These are phyloP conservation scores for Thelonectria rubi DNA, from an alignment of 2,329 filamentous ascomycete species.

Conservation along the genomic window DNA sequence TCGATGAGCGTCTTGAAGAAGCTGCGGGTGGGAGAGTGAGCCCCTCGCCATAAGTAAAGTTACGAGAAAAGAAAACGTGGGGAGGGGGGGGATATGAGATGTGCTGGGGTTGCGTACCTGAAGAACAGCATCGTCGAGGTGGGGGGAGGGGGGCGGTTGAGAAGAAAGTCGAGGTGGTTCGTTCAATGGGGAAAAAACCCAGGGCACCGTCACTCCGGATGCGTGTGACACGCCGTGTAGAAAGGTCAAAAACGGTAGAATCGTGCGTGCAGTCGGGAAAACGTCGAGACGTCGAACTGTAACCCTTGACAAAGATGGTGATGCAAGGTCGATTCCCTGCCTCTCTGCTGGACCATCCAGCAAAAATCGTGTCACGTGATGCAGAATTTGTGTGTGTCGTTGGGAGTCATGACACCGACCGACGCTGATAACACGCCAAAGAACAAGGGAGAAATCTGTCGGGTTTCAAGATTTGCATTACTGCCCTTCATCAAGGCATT, in stretches of 20 bases:
- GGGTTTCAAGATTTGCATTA: too few species aligned
- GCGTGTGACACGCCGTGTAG: neutral
- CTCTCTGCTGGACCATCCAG: neutral
- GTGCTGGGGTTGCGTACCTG: constrained; percentile 44
- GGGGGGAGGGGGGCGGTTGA: constrained; percentile 12
- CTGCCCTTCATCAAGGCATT: too few species aligned
- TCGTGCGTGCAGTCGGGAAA: neutral
- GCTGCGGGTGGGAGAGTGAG: constrained; percentile 59
- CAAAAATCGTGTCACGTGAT: neutral
- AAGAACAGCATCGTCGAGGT: constrained; percentile 55
- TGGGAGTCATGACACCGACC: neutral
- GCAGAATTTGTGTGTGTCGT: neutral
- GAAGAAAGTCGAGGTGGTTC: constrained; percentile 5
- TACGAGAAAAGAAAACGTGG: too few species aligned
- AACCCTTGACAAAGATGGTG: neutral
- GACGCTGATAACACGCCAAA: neutral
- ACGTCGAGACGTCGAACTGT: neutral
- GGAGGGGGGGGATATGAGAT: too few species aligned
- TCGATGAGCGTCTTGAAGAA: constrained; percentile 99
- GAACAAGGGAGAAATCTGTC: neutral
- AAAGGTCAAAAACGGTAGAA: neutral
- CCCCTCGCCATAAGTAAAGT: neutral
- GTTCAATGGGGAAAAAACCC: neutral
- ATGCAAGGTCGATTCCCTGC: neutral
- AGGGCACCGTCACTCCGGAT: neutral